These are phyloP conservation scores for Ganoderma sp. DNA, from an alignment of 1,284 basidiomycete genomes.

Conservation along the genomic window DNA sequence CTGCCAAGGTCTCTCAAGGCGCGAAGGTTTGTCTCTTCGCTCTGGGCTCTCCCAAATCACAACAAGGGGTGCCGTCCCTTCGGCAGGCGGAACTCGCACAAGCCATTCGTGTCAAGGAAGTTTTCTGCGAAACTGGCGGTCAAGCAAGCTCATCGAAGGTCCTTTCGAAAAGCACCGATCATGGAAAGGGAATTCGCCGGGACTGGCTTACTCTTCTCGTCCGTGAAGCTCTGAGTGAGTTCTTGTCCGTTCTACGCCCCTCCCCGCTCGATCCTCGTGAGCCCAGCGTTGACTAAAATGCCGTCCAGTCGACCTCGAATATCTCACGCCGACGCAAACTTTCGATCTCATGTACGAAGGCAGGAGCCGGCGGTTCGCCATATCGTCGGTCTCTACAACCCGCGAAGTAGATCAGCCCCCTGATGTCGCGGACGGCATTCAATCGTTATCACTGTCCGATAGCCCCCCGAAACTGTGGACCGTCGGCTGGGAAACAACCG, in stretches of 20 bases:
- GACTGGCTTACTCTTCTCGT: conserved; percentile 73
- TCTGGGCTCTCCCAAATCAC: conserved; percentile 50
- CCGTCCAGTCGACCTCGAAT: conserved; percentile 72
- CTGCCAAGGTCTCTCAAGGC: conserved; percentile 58
- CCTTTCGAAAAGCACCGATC: conserved; percentile 26
- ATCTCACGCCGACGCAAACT: conserved; percentile 65
- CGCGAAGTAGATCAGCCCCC: conserved; percentile 37
- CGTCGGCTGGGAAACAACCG: conserved; percentile 65
- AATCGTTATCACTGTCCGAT: conserved; percentile 49
- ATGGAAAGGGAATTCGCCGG: conserved; percentile 48
- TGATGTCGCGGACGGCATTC: conserved; percentile 49
- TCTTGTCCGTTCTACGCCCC: conserved; percentile 26
- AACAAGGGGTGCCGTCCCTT: conserved; percentile 55
- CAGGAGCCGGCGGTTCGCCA: conserved; percentile 54
- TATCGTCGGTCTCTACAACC: conserved; percentile 54
- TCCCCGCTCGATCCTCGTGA: not conserved
- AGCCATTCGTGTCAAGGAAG: conserved; percentile 58
- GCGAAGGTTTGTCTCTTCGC: conserved; percentile 54
- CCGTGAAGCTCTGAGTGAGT: conserved; percentile 66
- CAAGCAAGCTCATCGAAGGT: conserved; percentile 19
- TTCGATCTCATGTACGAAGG: conserved; percentile 73
- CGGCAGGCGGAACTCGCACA: conserved; percentile 55
- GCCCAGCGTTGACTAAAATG: conserved; percentile 16
- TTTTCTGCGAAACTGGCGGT: conserved; percentile 30
- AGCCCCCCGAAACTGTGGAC: conserved; percentile 54